Percentiles rank a stretch among this genome's conserved stretches.
Evolutionary conservation across 1,284 basidiomycete genomes (phyloP).

Genomic region (Cystobasidium slooffiae): DNA sequence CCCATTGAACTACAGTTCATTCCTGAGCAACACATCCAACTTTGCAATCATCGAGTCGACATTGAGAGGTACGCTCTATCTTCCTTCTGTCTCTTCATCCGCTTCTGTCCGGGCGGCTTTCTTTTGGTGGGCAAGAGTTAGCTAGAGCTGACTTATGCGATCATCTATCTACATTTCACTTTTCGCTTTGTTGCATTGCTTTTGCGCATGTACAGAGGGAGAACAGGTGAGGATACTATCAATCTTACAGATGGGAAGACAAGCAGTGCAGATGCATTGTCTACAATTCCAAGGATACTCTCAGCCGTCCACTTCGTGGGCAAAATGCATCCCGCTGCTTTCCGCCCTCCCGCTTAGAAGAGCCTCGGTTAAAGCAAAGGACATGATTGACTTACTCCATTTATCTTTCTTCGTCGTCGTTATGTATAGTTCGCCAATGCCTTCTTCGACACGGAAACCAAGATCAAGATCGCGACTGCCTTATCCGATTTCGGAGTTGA

Average conservation of each 20-base stretch:
- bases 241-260: not conserved
- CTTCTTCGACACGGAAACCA: conserved; percentile 99
- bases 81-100: not conserved
- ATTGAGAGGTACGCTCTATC: conserved; percentile 71
- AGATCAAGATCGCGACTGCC: conserved; percentile 97
- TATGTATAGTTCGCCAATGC: conserved; percentile 86
- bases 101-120: not conserved
- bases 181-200: not conserved
- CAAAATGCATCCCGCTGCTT: too few species aligned
- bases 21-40: conserved; percentile 78
- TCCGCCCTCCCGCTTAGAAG: too few species aligned
- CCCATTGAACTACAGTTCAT: conserved; percentile 32
- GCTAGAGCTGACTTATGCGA: conserved; percentile 8
- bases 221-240: conserved; percentile 63
- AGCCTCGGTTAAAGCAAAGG: too few species aligned
- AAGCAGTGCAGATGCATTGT: not conserved
- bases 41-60: conserved; percentile 98
- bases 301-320: too few species aligned
- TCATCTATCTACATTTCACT: conserved; percentile 6
- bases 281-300: not conserved
- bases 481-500: conserved; percentile 98
- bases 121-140: not conserved
- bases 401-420: not conserved
- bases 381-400: not conserved
- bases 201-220: conserved; percentile 69